Conservation (phyloP, 345 rosid species). For the Camelina laxa region DNA sequence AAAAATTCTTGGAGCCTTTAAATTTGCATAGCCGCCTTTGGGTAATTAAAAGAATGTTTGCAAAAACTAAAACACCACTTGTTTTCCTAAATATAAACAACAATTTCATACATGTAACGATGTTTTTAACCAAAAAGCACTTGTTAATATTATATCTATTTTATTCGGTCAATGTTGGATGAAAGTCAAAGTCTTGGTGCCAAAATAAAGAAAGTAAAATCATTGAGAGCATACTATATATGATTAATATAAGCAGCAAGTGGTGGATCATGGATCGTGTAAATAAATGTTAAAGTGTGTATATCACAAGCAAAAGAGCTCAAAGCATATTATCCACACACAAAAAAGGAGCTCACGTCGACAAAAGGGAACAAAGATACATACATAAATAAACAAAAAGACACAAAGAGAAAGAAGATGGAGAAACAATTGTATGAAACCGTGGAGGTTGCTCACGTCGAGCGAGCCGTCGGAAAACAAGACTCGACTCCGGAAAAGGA, state of each 20-base stretch:
- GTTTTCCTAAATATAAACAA: too few relatives aligned
- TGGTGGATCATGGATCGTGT: slow-evolving; percentile 11
- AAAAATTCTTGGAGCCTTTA: too few relatives aligned
- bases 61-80: too few relatives aligned
- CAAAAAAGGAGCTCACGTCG: too few relatives aligned
- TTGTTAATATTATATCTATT: background rate
- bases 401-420: slow-evolving; percentile 22
- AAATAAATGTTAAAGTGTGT: slow-evolving; percentile 11
- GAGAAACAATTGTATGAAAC: slow-evolving; percentile 27
- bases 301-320: background rate
- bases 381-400: too few relatives aligned
- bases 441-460: slow-evolving; percentile 19
- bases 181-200: slow-evolving; percentile 26
- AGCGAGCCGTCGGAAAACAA: slow-evolving; percentile 26
- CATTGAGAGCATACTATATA: slow-evolving; percentile 3
- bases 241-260: background rate
- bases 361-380: too few relatives aligned
- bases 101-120: background rate
- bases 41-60: too few relatives aligned
- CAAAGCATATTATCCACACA: background rate
- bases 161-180: slow-evolving; percentile 29
- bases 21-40: too few relatives aligned
- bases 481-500: slow-evolving; percentile 26
- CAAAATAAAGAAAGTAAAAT: background rate
- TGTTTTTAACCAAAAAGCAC: background rate